phyloP scores from a whole-genome alignment of 441 rosid genomes.

The Monsonia emarginata region DNA sequence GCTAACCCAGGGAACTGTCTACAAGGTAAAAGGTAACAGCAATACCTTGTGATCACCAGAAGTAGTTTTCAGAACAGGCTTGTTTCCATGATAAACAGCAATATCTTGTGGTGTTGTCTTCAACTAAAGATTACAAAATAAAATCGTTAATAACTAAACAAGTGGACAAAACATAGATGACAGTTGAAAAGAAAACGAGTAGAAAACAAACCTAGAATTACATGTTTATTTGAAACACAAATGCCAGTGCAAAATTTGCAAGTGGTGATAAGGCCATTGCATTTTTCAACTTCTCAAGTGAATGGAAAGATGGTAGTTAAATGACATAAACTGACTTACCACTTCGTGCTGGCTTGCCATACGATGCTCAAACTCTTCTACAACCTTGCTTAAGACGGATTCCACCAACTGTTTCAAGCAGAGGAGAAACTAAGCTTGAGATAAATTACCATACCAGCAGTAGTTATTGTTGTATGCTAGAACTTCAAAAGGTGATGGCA shows the following conservation, averaged over 20 bases:
- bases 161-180: not conserved
- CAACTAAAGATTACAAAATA: constrained; percentile 29
- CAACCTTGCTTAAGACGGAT: constrained; percentile 71
- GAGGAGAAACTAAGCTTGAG: constrained; percentile 3
- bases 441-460: constrained; percentile 14
- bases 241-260: not conserved
- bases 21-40: constrained; percentile 13
- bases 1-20: not conserved
- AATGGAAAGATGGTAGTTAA: not conserved
- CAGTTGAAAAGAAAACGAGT: not conserved
- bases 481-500: no score
- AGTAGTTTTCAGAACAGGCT: constrained; percentile 31
- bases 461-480: no score
- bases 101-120: constrained; percentile 37
- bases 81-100: constrained; percentile 35
- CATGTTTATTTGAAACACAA: not conserved
- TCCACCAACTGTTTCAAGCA: constrained; percentile 55
- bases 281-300: not conserved
- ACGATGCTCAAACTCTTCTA: constrained; percentile 72
- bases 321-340: constrained; percentile 35
- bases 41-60: constrained; percentile 50
- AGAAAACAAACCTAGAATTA: not conserved
- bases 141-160: constrained; percentile 6
- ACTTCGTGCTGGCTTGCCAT: constrained; percentile 47
- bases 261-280: not conserved